phyloP scores from a whole-genome alignment of 768 basidiomycete species.

The Tephrocybe rancida region DNA sequence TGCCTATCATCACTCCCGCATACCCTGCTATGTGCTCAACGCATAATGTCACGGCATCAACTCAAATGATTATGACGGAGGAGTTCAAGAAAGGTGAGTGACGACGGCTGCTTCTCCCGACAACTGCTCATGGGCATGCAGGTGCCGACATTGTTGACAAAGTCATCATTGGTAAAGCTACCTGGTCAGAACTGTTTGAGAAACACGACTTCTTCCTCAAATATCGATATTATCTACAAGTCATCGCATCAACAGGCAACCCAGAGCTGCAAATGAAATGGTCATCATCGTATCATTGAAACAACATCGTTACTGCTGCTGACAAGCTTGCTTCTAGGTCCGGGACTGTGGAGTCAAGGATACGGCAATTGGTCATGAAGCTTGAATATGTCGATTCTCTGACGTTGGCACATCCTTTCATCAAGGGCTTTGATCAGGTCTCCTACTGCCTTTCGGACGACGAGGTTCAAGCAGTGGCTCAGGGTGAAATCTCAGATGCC shows the following conservation, averaged over 20 bases:
- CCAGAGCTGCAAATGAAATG: conserved; percentile 91
- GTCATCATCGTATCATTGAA: conserved; percentile 43
- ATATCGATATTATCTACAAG: conserved; percentile 95
- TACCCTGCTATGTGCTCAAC: conserved; percentile 99
- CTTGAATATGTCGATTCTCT: conserved; percentile 95
- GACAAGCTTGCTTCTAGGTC: conserved; percentile 39
- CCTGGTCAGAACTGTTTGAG: conserved; percentile 92
- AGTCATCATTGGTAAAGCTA: conserved; percentile 80
- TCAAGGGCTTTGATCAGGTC: conserved; percentile 90
- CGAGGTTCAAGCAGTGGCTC: conserved; percentile 86
- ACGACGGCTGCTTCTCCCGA: background rate
- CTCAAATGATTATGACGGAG: conserved; percentile 93
- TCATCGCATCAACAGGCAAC: conserved; percentile 87
- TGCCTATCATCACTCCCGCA: conserved; percentile 99
- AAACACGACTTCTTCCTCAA: conserved; percentile 98
- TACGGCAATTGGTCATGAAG: conserved; percentile 97
- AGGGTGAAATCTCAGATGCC: conserved; percentile 80
- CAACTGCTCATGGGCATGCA: conserved; percentile 30
- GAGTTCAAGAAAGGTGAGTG: conserved; percentile 88
- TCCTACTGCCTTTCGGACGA: conserved; percentile 83
- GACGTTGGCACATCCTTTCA: conserved; percentile 90
- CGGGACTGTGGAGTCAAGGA: conserved; percentile 98
- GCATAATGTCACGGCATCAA: conserved; percentile 95
- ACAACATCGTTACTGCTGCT: background rate
- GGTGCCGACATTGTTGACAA: conserved; percentile 93